These are phyloP conservation scores for Colletotrichum sp. DNA, from an alignment of 2,329 filamentous ascomycete genomes.

Conservation along the genomic window DNA sequence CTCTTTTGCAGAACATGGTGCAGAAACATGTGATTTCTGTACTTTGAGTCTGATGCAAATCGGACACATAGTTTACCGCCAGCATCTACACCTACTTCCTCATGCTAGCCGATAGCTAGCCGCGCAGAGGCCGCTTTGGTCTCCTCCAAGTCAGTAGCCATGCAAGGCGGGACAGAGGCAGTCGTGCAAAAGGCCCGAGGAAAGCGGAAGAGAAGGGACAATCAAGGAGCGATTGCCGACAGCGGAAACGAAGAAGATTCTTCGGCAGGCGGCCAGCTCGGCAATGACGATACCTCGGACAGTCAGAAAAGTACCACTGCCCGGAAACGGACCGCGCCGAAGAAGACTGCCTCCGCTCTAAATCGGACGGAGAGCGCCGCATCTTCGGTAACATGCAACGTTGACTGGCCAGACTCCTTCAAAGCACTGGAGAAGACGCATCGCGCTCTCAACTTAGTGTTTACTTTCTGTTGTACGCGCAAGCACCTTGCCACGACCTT, in stretches of 20 bases:
- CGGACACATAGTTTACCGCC: background rate
- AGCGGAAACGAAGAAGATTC: background rate
- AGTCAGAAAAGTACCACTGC: background rate
- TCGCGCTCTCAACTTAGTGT: conserved; percentile 87
- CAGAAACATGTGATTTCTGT: background rate
- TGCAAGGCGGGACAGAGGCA: background rate
- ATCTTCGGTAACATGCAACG: conserved; percentile 33
- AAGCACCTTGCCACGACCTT: conserved; percentile 94
- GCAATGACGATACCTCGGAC: background rate
- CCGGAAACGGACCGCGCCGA: conserved; percentile 2
- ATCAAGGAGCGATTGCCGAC: background rate
- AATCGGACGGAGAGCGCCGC: conserved; percentile 9
- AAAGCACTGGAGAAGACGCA: conserved; percentile 77
- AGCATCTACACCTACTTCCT: background rate
- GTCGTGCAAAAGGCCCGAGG: background rate
- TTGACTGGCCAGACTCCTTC: conserved; percentile 77
- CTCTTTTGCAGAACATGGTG: background rate
- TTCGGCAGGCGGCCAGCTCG: background rate
- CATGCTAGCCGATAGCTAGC: background rate
- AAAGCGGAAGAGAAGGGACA: conserved; percentile 17
- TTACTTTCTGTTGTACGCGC: conserved; percentile 91
- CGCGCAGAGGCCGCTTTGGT: background rate
- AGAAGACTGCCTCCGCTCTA: conserved; percentile 19
- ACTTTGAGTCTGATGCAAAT: background rate
- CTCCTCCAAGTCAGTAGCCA: background rate